A percentile compares a stretch with the other conserved stretches of the same genome.
Evolutionary conservation across 2,329 filamentous ascomycete genomes (phyloP).

Genomic region (Apiospora saccharicola): DNA sequence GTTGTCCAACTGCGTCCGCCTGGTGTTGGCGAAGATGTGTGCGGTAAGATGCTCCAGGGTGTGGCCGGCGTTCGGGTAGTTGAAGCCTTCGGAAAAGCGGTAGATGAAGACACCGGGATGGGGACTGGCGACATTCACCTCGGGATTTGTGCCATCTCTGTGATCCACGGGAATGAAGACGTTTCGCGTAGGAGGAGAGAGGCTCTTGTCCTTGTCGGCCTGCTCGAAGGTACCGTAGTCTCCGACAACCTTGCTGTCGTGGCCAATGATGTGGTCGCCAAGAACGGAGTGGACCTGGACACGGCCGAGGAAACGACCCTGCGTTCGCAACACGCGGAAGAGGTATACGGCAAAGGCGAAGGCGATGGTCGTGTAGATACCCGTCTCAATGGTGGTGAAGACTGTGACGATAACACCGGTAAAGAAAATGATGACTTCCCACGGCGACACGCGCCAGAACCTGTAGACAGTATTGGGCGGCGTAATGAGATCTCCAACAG

Average conservation of each 20-base stretch:
- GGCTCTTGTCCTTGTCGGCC: conserved; percentile 49
- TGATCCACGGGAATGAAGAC: conserved; percentile 89
- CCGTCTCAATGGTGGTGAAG: conserved; percentile 88
- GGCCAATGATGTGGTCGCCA: conserved; percentile 75
- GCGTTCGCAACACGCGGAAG: conserved; percentile 83
- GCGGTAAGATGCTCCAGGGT: conserved; percentile 81
- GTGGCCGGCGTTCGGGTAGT: conserved; percentile 92
- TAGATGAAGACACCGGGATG: conserved; percentile 96
- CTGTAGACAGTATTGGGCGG: conserved; percentile 91
- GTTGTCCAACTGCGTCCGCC: conserved; percentile 74
- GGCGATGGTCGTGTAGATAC: conserved; percentile 86
- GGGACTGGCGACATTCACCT: conserved; percentile 78
- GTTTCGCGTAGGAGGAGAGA: conserved; percentile 62
- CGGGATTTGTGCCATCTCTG: conserved; percentile 88
- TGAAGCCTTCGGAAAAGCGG: conserved; percentile 92
- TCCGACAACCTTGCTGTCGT: conserved; percentile 58
- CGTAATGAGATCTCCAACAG: conserved; percentile 90
- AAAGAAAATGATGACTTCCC: conserved; percentile 94
- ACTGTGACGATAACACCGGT: conserved; percentile 89
- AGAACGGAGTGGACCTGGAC: conserved; percentile 86
- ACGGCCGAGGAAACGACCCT: conserved; percentile 82
- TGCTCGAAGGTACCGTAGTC: conserved; percentile 66
- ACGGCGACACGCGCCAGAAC: conserved; percentile 91
- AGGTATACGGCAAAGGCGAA: conserved; percentile 81
- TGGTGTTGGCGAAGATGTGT: conserved; percentile 74